Evolutionary conservation across 768 basidiomycete genomes (phyloP).

Genomic region (Gautieria morchelliformis): DNA sequence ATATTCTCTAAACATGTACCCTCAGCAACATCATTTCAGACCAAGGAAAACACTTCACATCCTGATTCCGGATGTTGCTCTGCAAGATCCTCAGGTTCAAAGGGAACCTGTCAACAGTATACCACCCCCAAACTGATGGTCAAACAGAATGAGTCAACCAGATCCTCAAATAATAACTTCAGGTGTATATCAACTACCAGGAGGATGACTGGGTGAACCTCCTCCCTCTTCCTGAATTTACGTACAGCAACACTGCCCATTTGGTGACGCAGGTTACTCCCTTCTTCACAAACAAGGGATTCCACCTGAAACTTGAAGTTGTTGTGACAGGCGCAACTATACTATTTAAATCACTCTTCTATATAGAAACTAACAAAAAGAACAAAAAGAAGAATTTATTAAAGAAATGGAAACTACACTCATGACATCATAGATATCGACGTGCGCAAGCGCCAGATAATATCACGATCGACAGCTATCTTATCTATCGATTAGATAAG

Average conservation of each 20-base stretch:
- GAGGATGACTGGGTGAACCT: constrained; percentile 26
- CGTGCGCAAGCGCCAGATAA: too few relatives aligned
- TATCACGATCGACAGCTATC: too few relatives aligned
- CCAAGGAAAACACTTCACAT: constrained; percentile 6
- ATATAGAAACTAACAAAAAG: too few relatives aligned
- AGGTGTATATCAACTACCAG: constrained; percentile 18
- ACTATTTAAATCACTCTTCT: too few relatives aligned
- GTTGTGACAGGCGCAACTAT: too few relatives aligned
- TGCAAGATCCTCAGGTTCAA: neutral
- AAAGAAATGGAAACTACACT: too few relatives aligned
- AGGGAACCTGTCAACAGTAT: constrained; percentile 3
- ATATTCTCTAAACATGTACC: constrained; percentile 12
- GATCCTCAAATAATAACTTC: constrained; percentile 22
- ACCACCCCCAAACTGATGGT: constrained; percentile 10
- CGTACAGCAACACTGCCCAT: constrained; percentile 23
- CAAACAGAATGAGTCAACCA: constrained; percentile 21
- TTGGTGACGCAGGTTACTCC: too few relatives aligned
- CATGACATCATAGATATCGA: too few relatives aligned
- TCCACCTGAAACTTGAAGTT: too few relatives aligned
- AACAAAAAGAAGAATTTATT: too few relatives aligned
- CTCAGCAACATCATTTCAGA: constrained; percentile 14
- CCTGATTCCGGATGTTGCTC: neutral
- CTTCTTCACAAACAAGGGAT: too few relatives aligned
- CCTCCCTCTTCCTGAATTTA: constrained; percentile 24
- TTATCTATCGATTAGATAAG: too few relatives aligned